Conservation (phyloP, 176 grass and related monocot species). For the Eleusine coracana region DNA sequence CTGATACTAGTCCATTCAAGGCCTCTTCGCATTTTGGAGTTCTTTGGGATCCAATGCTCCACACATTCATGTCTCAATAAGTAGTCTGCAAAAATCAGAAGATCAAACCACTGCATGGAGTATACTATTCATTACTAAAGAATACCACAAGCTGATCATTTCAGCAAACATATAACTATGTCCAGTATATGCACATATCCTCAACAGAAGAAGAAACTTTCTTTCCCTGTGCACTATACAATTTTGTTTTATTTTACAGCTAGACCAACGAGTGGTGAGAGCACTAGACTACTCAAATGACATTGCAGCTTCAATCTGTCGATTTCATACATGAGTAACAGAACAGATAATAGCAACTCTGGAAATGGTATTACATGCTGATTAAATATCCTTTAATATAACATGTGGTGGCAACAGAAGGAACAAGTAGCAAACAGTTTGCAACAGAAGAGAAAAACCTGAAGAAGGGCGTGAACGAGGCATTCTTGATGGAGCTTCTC, state of each 20-base stretch:
- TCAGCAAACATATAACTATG: neutral
- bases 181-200: neutral
- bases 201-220: neutral
- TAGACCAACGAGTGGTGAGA: neutral
- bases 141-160: neutral
- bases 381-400: neutral
- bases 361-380: neutral
- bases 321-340: neutral
- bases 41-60: constrained; percentile 93
- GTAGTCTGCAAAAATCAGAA: constrained; percentile 40
- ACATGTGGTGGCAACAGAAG: neutral
- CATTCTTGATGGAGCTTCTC: constrained; percentile 95
- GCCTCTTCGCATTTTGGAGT: constrained; percentile 84
- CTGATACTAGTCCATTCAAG: constrained; percentile 90
- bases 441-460: constrained; percentile 49
- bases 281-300: neutral
- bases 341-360: neutral
- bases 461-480: constrained; percentile 58
- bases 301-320: neutral
- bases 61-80: constrained; percentile 36
- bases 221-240: neutral
- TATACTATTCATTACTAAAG: constrained; percentile 3
- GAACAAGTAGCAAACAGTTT: neutral
- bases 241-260: neutral
- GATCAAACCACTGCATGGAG: constrained; percentile 1